Evolutionary conservation across 2,329 filamentous ascomycete species (phyloP).

Genomic region (Zarea fungicola): DNA sequence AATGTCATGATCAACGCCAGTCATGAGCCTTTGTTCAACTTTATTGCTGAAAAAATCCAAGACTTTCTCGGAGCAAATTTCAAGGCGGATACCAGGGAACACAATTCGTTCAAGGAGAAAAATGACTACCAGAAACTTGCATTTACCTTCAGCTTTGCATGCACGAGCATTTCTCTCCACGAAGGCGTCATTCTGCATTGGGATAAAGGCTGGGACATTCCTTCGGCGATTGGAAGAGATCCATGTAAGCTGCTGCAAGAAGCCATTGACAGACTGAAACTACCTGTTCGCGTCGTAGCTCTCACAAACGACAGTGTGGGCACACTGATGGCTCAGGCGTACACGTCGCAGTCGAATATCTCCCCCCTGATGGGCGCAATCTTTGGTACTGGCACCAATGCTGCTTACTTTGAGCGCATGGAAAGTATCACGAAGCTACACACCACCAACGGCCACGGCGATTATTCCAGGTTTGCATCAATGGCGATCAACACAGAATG

Average conservation of each 20-base stretch:
- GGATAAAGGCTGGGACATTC: slow-evolving; percentile 77
- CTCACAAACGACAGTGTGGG: slow-evolving; percentile 78
- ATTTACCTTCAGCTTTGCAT: slow-evolving; percentile 59
- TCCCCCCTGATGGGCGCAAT: slow-evolving; percentile 70
- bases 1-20: slow-evolving; percentile 19
- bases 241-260: slow-evolving; percentile 67
- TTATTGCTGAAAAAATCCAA: slow-evolving; percentile 69
- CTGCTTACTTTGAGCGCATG: slow-evolving; percentile 72
- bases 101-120: no score
- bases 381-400: slow-evolving; percentile 78
- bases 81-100: not conserved
- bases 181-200: slow-evolving; percentile 67
- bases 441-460: not conserved
- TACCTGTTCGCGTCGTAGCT: slow-evolving; percentile 68
- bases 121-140: slow-evolving; percentile 38
- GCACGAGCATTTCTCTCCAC: slow-evolving; percentile 63
- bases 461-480: slow-evolving; percentile 53
- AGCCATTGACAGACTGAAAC: slow-evolving; percentile 62
- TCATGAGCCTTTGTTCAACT: slow-evolving; percentile 61
- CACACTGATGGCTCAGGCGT: slow-evolving; percentile 73
- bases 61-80: slow-evolving; percentile 45
- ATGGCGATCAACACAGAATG: slow-evolving; percentile 82
- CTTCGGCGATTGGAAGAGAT: slow-evolving; percentile 69
- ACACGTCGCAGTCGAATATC: slow-evolving; percentile 66
- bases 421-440: slow-evolving; percentile 57